Evolutionary conservation across 176 grass and related monocot genomes (phyloP), one percentile per base, ranked within the genome.

Genomic region (Chloris gayana): DNA sequence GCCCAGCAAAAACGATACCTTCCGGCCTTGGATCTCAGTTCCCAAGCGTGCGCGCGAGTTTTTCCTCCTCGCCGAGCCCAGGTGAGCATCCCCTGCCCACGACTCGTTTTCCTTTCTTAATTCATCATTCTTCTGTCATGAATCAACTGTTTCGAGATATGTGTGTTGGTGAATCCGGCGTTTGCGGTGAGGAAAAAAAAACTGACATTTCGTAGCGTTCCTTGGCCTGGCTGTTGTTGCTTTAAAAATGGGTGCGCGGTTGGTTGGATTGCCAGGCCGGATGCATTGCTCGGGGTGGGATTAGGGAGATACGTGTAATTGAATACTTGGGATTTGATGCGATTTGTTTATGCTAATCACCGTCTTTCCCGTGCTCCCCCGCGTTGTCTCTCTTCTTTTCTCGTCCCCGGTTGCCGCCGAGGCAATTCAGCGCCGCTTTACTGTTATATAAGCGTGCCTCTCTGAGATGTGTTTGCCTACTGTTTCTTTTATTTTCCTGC

Each of bases 371-470:
- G 46, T 74, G 62, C 87, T 35, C 35, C 35, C 39, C 60, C 75
- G 59, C 80, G 30, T 83, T 15, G 14, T 63, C 59, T 53, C 76
- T 53, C 76, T 19, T 57, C 54, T 24, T 57, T 57, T 24, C 22
- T 57, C 54, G 64, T 54, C 44, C 35, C 37, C 58, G 38, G 37
- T 82, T 77, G 73, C 72, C 47, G 73, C 87, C 59, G 30, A 77
- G 59, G 58, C 83, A 82, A 81, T 89, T 73, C 87, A 77, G 72
- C 77, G 59, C 79, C 73, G 12, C 62, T n/a, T 77, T 67, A 85
- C 87, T 89, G 87, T 82, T 85, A 85, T 89, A 89, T 89, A 89
- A 85, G 78, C 78, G 47, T 32, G 4, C 58, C 67, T 30, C 22
- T 57, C 54, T 87, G 80, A 77, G 73, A 72, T 78, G 73, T 68